Base-by-base conservation (phyloP, 192 early-diverging fungal species). In the Gonapodya sp. region DNA sequence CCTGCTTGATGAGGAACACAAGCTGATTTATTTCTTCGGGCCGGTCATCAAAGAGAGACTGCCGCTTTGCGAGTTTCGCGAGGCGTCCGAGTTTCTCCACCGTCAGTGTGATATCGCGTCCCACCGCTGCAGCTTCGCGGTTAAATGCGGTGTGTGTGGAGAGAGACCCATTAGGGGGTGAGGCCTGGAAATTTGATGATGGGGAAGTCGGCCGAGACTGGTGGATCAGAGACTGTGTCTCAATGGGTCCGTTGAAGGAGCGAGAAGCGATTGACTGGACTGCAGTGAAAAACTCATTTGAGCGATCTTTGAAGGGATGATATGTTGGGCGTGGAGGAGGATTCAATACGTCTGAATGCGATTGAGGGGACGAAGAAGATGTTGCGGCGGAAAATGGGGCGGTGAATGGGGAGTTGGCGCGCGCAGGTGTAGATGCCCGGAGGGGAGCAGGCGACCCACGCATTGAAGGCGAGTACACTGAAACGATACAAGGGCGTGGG, bases 31-130 rank as follows among this genome's bases (percentile, higher is more conserved):
- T 98, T 82, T 99, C 97, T 2, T 92, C 89, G 14, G 97, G 95
- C 83, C 92, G 92, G 87, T 99, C 98, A 85, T 99, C 97, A 82
- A 99, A 98, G 80, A 99, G 86, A 0, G 97, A 95, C 85, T 96
- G 96, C 78, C 95, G 87, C 79, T 96, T 96, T n/a, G 98, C 98
- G 82, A 99, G 89, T 86, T 85, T 89, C 36, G 95, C 94, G 24
- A 99, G 87, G 80, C 95, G 94, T 78, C 95, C 93, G 31, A 99
- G 89, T 82, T 95, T 91, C 8, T 88, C 84, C 1, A 96, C 88
- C 2, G 95, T 96, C 73, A 89, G 84, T 79, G 94, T 93, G 83
- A 99, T 97, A 79, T 97, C 95, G 73, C 91, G 88, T 79, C 93
- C 94, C 80, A 99, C 96, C 30, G 89, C 86, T 0, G 91, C 84